Percentiles rank a stretch among this genome's conserved stretches.
Conservation (phyloP, 495 filamentous ascomycete species). For the Neurospora sp. region DNA sequence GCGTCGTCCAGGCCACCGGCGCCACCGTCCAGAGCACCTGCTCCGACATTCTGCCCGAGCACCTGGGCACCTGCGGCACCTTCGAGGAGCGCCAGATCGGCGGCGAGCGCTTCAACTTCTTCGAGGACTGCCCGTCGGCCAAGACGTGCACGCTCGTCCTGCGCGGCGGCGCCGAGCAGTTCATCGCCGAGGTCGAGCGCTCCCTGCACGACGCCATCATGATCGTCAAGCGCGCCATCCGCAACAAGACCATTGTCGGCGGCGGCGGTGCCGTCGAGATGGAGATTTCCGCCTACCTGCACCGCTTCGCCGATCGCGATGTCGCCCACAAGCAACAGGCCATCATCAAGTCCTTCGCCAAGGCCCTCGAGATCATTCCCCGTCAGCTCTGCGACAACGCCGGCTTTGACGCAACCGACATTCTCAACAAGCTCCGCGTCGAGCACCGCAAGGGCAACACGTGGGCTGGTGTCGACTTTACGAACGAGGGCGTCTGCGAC, state of each 20-base stretch:
- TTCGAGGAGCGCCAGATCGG: slow-evolving; percentile 98
- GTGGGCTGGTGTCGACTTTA: slow-evolving; percentile 95
- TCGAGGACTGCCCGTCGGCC: slow-evolving; percentile 86
- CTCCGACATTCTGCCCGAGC: slow-evolving; percentile 82
- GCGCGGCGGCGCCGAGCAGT: slow-evolving; percentile 94
- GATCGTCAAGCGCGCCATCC: slow-evolving; percentile 96
- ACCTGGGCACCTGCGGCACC: slow-evolving; percentile 79
- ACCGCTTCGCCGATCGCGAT: slow-evolving; percentile 83
- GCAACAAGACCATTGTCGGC: slow-evolving; percentile 87
- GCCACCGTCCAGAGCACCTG: slow-evolving; percentile 91
- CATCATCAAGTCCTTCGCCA: slow-evolving; percentile 95
- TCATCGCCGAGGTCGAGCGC: slow-evolving; percentile 96
- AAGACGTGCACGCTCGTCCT: slow-evolving; percentile 96
- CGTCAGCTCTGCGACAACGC: slow-evolving; percentile 97
- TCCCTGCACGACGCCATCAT: slow-evolving; percentile 98
- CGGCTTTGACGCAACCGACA: slow-evolving; percentile 95
- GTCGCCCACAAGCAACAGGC: slow-evolving; percentile 91
- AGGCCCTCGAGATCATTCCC: slow-evolving; percentile 93
- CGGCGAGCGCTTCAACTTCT: slow-evolving; percentile 95
- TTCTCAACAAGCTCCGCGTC: slow-evolving; percentile 86
- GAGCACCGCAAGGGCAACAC: slow-evolving; percentile 84
- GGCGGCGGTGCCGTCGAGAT: slow-evolving; percentile 94
- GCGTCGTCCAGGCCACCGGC: slow-evolving; percentile 88
- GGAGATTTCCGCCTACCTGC: slow-evolving; percentile 89
- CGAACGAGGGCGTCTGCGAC: slow-evolving; percentile 79